Percentiles rank a stretch among this genome's conserved stretches.
These are phyloP conservation scores for Trichothecium sympodiale DNA, from an alignment of 2,329 filamentous ascomycete genomes.

Conservation along the genomic window DNA sequence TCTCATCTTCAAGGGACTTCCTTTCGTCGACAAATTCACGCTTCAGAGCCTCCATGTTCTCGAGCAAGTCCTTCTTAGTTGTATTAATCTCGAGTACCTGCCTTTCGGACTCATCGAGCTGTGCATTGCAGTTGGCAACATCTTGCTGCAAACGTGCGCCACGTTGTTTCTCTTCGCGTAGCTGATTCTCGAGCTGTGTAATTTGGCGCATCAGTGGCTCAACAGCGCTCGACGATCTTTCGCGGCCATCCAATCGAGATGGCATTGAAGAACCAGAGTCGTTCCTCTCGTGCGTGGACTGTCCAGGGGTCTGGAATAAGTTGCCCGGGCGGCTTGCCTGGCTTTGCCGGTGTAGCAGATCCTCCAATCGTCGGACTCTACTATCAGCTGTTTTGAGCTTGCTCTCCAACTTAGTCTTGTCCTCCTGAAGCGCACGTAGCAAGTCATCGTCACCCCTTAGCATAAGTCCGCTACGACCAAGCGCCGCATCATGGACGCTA, in stretches of 20 bases:
- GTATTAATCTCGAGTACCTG: slow-evolving; percentile 79
- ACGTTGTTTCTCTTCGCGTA: slow-evolving; percentile 61
- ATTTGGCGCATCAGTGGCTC: slow-evolving; percentile 37
- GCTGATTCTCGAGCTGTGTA: slow-evolving; percentile 64
- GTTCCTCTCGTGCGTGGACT: slow-evolving; percentile 32
- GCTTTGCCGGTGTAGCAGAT: slow-evolving; percentile 76
- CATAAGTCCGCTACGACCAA: slow-evolving; percentile 78
- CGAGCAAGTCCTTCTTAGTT: slow-evolving; percentile 86
- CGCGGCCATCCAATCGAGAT: slow-evolving; percentile 32
- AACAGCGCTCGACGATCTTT: slow-evolving; percentile 33
- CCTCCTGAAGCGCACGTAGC: slow-evolving; percentile 64
- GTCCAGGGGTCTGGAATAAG: slow-evolving; percentile 40
- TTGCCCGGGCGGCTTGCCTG: slow-evolving; percentile 45
- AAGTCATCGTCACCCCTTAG: slow-evolving; percentile 82
- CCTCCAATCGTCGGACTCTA: slow-evolving; percentile 81
- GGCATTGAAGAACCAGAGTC: slow-evolving; percentile 38
- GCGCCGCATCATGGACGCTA: slow-evolving; percentile 79
- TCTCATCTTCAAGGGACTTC: slow-evolving; percentile 70
- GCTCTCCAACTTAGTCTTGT: slow-evolving; percentile 65
- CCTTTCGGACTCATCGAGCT: slow-evolving; percentile 50
- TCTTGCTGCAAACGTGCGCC: slow-evolving; percentile 60
- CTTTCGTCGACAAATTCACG: slow-evolving; percentile 80
- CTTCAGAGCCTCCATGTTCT: slow-evolving; percentile 88
- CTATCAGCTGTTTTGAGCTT: slow-evolving; percentile 77
- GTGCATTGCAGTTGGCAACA: slow-evolving; percentile 43